These are phyloP conservation scores for Alternaria panax DNA, from an alignment of 2,329 filamentous ascomycete genomes.

Conservation along the genomic window DNA sequence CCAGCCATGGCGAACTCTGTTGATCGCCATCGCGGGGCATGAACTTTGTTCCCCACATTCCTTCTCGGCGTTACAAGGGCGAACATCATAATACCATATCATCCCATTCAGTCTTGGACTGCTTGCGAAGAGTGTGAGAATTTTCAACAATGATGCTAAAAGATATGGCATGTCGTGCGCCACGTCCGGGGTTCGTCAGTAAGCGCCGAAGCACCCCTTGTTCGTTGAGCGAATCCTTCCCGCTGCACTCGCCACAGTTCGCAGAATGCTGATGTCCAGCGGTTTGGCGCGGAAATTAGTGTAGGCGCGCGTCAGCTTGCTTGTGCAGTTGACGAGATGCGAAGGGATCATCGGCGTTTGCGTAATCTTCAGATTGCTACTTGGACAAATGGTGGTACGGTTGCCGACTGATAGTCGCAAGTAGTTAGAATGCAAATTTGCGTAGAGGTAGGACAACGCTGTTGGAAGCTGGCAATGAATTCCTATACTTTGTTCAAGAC, in stretches of 20 bases:
- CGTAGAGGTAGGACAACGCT: not conserved
- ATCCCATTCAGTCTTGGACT: not conserved
- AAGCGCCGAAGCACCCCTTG: slow-evolving; percentile 12
- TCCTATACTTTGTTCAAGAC: not conserved
- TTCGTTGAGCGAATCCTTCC: slow-evolving; percentile 22
- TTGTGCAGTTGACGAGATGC: not conserved
- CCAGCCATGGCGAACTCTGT: not conserved
- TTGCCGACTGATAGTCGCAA: slow-evolving; percentile 1
- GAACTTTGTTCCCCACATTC: not conserved
- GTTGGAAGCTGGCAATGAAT: not conserved
- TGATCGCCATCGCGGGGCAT: slow-evolving; percentile 7
- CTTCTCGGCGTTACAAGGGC: not conserved
- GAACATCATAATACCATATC: not conserved
- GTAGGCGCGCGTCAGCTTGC: not conserved
- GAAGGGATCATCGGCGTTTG: not conserved
- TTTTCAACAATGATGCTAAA: not conserved
- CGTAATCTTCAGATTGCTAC: not conserved
- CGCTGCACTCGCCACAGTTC: slow-evolving; percentile 24
- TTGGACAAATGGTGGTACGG: not conserved
- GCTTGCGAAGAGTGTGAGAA: not conserved
- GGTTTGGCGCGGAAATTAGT: not conserved
- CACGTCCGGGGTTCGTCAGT: slow-evolving; percentile 1
- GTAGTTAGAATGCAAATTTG: not conserved
- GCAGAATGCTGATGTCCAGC: not conserved
- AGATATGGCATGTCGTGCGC: not conserved